phyloP scores from a whole-genome alignment of 2,329 filamentous ascomycete species.

The Phyllosticta citrichinensis region DNA sequence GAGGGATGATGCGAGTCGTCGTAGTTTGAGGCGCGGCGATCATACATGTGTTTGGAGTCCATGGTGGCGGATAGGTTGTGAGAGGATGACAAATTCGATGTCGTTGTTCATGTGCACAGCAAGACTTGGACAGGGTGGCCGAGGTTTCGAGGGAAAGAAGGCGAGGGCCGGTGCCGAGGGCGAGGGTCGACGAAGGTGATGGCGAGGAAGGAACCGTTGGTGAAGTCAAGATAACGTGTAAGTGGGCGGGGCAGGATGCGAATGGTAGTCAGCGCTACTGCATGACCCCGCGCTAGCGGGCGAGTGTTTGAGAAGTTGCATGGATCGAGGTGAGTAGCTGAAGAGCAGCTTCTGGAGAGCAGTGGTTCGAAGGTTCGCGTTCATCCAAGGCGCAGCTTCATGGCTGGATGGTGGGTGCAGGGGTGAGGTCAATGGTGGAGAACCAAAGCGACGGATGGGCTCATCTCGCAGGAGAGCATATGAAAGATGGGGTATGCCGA shows the following conservation, averaged over 20 bases:
- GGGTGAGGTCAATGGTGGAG: too few species aligned
- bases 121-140: neutral
- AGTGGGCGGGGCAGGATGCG: neutral
- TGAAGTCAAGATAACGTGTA: neutral
- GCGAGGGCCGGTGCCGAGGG: neutral
- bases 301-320: neutral
- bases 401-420: too few species aligned
- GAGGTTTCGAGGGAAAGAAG: neutral
- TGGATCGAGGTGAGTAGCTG: neutral
- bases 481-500: neutral
- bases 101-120: neutral
- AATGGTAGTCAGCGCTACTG: neutral
- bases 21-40: slow-evolving; percentile 26
- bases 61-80: neutral
- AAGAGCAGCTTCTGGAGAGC: neutral
- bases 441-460: neutral
- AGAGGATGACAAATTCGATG: neutral
- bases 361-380: neutral
- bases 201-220: neutral
- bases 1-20: slow-evolving; percentile 33
- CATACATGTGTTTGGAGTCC: slow-evolving; percentile 25
- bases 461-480: neutral
- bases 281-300: neutral
- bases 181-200: neutral
- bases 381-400: too few species aligned